Evolutionary conservation across 1,139 yeast species (phyloP), one percentile per base, ranked within the genome.

Genomic region (Candida buenavistaensis): DNA sequence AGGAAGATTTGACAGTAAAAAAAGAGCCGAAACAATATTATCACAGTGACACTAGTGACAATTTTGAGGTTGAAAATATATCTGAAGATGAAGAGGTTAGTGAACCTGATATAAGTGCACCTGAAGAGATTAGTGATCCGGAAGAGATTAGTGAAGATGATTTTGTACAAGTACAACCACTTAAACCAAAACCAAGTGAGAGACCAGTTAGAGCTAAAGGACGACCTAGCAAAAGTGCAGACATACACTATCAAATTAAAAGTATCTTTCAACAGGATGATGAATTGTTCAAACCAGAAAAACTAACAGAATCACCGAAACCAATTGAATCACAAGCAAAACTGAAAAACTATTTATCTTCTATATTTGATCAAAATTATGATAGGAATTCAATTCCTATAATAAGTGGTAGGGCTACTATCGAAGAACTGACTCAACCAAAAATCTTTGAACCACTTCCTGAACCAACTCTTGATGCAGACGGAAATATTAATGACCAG

Each of bases 201-300:
- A 23, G 24, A 31, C 36, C 39, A 25, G 42, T 48, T 26, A 49
- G 41, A 29, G n/a, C n/a, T n/a, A 59, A 55, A 2, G 71, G 71
- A 2, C 46, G 72, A 31, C 70, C 70, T 6, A 54, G 64, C 23
- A 65, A 59, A 28, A 53, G 64, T n/a, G 64, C 55, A 14, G 48
- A 45, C n/a, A 59, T 64, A 6, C 46, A 57, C 4, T 59, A 60
- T 6, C 50, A 54, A 26, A 57, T 66, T n/a, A 54, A 60, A 35
- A 63, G 68, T 44, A 65, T 66, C 6, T 66, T 66, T 36, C 64
- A 51, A 23, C 46, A 50, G 39, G 69, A 62, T 35, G 64, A 59
- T 32, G 47, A 42, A 26, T 12, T 38, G 23, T 35, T 39, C n/a
- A 27, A 28, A 13, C 24, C 13, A 15, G 23, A 32, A 10, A 30